phyloP scores from a whole-genome alignment of 2,329 filamentous ascomycete genomes.

The Penicillium brevicompactum region DNA sequence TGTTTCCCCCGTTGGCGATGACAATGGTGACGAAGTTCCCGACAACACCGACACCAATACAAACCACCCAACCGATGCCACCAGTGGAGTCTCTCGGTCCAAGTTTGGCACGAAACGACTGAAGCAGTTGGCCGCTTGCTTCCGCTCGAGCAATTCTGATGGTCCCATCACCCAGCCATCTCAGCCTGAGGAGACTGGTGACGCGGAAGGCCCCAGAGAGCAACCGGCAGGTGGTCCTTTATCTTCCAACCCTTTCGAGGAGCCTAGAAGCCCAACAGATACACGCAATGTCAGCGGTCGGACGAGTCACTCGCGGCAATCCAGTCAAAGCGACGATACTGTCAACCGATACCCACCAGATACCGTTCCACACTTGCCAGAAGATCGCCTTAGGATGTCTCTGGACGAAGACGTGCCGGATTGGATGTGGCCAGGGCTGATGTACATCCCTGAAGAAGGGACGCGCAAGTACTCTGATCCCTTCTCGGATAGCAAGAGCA shows the following conservation, averaged over 20 bases:
- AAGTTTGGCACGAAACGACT: conserved; percentile 14
- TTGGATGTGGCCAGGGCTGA: conserved; percentile 9
- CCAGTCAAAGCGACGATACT: conserved; percentile 35
- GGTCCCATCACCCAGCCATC: conserved; percentile 5
- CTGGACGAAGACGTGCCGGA: conserved; percentile 17
- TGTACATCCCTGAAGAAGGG: conserved; percentile 1
- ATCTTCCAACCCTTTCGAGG: conserved; percentile 1
- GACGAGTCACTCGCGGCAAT: conserved; percentile 33
- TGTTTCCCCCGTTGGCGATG: background rate
- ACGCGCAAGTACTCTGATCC: conserved; percentile 17
- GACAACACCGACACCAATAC: background rate
- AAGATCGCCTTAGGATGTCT: conserved; percentile 22
- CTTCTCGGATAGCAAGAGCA: conserved; percentile 23
- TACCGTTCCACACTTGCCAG: background rate
- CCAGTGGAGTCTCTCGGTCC: conserved; percentile 6
- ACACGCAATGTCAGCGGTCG: conserved; percentile 36
- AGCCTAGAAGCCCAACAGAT: conserved; percentile 9
- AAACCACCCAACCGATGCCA: background rate
- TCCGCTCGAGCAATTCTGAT: conserved; percentile 11
- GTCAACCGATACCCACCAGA: conserved; percentile 31
- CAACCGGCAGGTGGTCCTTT: background rate
- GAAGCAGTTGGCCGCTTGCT: conserved; percentile 12
- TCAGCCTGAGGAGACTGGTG: background rate
- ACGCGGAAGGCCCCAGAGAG: background rate
- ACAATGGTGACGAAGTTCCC: background rate